Percentiles rank a stretch among this genome's conserved stretches.
Conservation (phyloP, 805 yeast genomes). For the Kuraishia borneana region DNA sequence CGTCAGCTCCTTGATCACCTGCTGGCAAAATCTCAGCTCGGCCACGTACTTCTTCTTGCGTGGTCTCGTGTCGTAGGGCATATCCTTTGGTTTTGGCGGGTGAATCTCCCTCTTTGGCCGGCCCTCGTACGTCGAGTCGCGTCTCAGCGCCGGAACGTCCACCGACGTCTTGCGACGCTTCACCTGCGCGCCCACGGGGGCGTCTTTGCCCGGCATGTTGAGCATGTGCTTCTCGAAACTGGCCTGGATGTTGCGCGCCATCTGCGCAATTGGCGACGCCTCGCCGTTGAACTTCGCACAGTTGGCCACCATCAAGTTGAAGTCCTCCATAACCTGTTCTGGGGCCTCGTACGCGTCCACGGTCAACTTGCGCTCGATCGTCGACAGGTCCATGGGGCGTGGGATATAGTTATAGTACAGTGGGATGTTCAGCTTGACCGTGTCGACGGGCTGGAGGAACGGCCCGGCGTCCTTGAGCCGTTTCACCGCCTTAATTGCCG, state of each 20-base stretch:
- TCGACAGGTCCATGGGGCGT: conserved; percentile 88
- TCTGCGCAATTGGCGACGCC: conserved; percentile 71
- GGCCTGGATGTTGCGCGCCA: conserved; percentile 87
- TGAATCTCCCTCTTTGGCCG: conserved; percentile 94
- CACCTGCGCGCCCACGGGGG: conserved; percentile 17
- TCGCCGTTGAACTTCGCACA: conserved; percentile 81
- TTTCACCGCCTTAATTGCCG: conserved; percentile 76
- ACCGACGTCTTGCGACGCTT: conserved; percentile 22
- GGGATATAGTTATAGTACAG: conserved; percentile 74
- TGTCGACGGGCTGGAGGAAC: conserved; percentile 84
- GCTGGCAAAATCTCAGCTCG: conserved; percentile 78
- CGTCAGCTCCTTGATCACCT: conserved; percentile 68
- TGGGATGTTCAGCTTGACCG: conserved; percentile 79
- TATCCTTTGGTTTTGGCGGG: conserved; percentile 91
- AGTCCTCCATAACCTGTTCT: conserved; percentile 61
- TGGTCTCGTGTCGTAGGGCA: conserved; percentile 85
- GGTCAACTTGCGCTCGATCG: conserved; percentile 73
- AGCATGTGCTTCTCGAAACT: conserved; percentile 89
- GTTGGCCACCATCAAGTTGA: conserved; percentile 75
- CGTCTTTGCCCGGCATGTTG: conserved; percentile 69
- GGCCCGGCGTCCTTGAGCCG: conserved; percentile 90
- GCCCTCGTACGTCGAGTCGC: conserved; percentile 49
- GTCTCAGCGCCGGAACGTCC: conserved; percentile 55
- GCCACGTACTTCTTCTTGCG: conserved; percentile 85
- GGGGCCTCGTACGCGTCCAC: conserved; percentile 65